These are phyloP conservation scores for Calonectria multiphialidica DNA, from an alignment of 2,329 filamentous ascomycete species.

Conservation along the genomic window DNA sequence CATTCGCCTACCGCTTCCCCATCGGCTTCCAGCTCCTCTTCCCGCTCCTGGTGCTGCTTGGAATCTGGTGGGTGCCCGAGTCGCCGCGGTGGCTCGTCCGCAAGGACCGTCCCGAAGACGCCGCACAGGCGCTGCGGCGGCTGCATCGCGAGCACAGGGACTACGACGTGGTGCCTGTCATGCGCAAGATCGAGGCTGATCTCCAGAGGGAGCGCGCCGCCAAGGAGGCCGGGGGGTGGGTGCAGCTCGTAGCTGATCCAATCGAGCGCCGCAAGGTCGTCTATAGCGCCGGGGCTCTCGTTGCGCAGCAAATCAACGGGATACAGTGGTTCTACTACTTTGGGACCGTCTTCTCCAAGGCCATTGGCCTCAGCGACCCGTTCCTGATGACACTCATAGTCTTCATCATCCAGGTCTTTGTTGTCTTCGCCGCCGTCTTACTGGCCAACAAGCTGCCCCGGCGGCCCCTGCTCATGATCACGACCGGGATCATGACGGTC, in stretches of 20 bases:
- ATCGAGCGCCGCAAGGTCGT: conserved; percentile 60
- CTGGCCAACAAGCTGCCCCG: conserved; percentile 55
- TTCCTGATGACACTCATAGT: conserved; percentile 57
- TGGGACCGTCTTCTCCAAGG: conserved; percentile 56
- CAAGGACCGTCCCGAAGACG: conserved; percentile 53
- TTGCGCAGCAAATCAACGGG: conserved; percentile 62
- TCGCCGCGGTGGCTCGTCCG: conserved; percentile 50
- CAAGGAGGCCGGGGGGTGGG: conserved; percentile 51
- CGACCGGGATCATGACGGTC: conserved; percentile 52
- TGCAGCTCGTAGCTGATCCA: conserved; percentile 54
- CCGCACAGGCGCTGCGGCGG: conserved; percentile 52
- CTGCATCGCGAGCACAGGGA: conserved; percentile 56
- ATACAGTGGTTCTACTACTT: conserved; percentile 61
- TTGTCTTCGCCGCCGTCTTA: conserved; percentile 53
- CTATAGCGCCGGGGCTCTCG: conserved; percentile 56
- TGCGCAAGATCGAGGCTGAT: conserved; percentile 57
- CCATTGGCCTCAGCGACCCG: conserved; percentile 55
- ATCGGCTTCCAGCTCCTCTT: conserved; percentile 47
- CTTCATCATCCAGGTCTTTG: conserved; percentile 57
- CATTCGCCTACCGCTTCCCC: conserved; percentile 49
- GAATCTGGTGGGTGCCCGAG: conserved; percentile 42
- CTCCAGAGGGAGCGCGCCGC: conserved; percentile 51
- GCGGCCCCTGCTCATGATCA: conserved; percentile 52
- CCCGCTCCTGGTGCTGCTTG: conserved; percentile 35
- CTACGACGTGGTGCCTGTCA: conserved; percentile 50